Evolutionary conservation across 164 flowering plant species (phyloP).

Genomic region (Liriodendron chinense): DNA sequence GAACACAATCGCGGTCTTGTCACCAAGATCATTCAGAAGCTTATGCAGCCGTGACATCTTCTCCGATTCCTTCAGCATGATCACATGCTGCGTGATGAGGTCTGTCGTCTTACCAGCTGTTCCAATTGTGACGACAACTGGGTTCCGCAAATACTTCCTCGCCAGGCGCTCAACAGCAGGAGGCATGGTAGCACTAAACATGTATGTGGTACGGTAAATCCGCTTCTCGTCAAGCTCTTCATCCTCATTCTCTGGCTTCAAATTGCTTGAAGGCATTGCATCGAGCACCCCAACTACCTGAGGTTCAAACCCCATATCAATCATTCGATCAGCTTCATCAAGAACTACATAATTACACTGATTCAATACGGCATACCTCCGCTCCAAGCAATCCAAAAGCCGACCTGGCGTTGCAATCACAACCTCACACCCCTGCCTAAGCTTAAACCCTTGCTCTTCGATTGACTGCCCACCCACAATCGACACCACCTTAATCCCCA

Average conservation of each 20-base stretch:
- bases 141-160: conserved; percentile 85
- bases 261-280: conserved; percentile 90
- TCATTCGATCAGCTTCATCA: conserved; percentile 94
- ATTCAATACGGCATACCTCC: conserved; percentile 73
- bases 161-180: conserved; percentile 91
- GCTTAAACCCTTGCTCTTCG: conserved; percentile 80
- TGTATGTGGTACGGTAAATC: conserved; percentile 86
- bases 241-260: conserved; percentile 92
- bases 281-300: conserved; percentile 86
- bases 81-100: conserved; percentile 69
- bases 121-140: conserved; percentile 89
- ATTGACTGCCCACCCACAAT: conserved; percentile 92
- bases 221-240: conserved; percentile 86
- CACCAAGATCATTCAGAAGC: conserved; percentile 73
- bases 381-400: conserved; percentile 72
- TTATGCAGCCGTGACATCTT: conserved; percentile 54
- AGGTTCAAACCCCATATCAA: conserved; percentile 95
- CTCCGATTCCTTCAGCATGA: conserved; percentile 76
- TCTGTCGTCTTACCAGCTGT: conserved; percentile 92
- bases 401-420: conserved; percentile 94
- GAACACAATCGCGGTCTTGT: conserved; percentile 88
- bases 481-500: conserved; percentile 80
- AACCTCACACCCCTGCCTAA: conserved; percentile 83
- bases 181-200: conserved; percentile 98
- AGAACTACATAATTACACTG: conserved; percentile 91